Evolutionary conservation across 306 rosid species (phyloP), one percentile per base, ranked within the genome.

Genomic region (Urtica urens): DNA sequence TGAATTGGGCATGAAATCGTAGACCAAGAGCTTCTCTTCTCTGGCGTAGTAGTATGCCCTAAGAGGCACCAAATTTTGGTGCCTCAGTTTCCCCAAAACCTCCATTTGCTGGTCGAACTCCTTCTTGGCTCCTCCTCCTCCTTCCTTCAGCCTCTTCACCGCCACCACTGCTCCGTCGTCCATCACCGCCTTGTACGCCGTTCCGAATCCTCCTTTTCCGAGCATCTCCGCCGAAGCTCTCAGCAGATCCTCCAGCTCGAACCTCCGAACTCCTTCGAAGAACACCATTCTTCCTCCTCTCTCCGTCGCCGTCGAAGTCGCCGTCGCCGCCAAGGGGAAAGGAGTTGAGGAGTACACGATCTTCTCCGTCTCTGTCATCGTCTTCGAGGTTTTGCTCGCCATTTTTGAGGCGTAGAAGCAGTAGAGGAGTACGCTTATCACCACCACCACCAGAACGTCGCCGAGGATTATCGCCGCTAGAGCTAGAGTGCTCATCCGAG

Each of bases 161-260:
- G 93, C 94, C 2, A 87, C 88, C 5, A 83, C 86, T 13, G 51
- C 76, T 0, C 96, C 96, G 15, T 87, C 94, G 23, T 87, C 93
- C 3, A 87, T 73, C 15, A 83, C 78, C 6, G 94, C 96, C 58
- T 87, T 87, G 43, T 87, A 87, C 10, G 87, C 78, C 13, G 93
- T 83, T 2, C 96, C 96, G 7, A 78, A 80, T 55, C 73, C 81
- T 0, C 96, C 94, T 46, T 87, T 87, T 7, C 96, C 96, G 54
- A 87, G 41, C 96, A 87, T 80, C 66, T 83, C 94, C 30, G 96
- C 94, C 2, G 96, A 87, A 17, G 96, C 87, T 2, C 86, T 63
- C 2, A 87, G 72, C 65, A 87, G 46, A 40, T 87, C 94, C 58
- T 83, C 96, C 0, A 83, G 72, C 69, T 87, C 93, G 33, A 87